Evolutionary conservation across 2,329 filamentous ascomycete species (phyloP).

Genomic region (Penicillium sp.): DNA sequence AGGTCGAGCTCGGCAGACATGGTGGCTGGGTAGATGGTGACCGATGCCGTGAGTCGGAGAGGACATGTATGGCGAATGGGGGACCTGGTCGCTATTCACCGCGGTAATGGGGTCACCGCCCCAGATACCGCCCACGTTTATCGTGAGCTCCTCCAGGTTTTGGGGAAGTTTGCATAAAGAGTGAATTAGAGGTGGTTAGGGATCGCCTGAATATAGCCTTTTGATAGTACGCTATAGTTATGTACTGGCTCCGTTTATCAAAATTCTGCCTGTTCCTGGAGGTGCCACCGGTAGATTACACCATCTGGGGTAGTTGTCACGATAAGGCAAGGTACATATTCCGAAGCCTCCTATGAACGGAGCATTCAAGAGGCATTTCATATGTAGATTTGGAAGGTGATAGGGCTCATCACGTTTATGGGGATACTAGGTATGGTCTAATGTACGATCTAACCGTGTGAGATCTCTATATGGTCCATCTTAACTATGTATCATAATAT

Average conservation of each 20-base stretch:
- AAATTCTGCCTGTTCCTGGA: not conserved
- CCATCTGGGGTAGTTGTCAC: not conserved
- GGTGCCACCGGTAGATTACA: not conserved
- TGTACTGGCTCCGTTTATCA: not conserved
- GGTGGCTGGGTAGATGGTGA: slow-evolving; percentile 18
- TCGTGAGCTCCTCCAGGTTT: slow-evolving; percentile 1
- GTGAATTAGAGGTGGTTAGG: too few relatives aligned
- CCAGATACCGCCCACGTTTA: not conserved
- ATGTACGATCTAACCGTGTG: too few relatives aligned
- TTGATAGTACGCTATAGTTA: not conserved
- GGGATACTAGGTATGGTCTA: too few relatives aligned
- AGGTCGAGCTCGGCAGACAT: slow-evolving; percentile 50
- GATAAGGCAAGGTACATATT: not conserved
- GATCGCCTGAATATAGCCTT: too few relatives aligned
- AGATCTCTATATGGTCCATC: too few relatives aligned
- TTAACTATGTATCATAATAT: too few relatives aligned
- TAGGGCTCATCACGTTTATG: too few relatives aligned
- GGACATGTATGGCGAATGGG: slow-evolving; percentile 6
- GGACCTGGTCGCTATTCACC: too few relatives aligned
- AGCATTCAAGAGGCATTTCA: not conserved
- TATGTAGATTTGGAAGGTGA: too few relatives aligned
- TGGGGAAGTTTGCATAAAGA: not conserved
- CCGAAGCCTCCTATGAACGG: not conserved
- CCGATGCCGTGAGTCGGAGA: slow-evolving; percentile 13
- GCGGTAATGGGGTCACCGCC: slow-evolving; percentile 15